These are phyloP conservation scores for Leccinum barrowsii DNA, from an alignment of 768 basidiomycete species.

Conservation along the genomic window DNA sequence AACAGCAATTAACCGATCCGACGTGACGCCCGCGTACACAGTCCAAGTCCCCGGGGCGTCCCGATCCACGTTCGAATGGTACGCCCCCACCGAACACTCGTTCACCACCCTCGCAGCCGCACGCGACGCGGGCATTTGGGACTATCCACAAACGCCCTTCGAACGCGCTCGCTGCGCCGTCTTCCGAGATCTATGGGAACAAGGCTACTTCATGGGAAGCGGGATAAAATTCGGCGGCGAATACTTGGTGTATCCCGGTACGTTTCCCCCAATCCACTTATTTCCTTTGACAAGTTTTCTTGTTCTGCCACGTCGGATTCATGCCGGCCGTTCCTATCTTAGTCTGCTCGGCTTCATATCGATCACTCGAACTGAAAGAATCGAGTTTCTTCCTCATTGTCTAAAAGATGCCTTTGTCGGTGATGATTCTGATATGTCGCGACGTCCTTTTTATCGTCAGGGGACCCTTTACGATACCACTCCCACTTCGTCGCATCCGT, in stretches of 20 bases:
- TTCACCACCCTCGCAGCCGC: constrained; percentile 61
- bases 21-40: constrained; percentile 35
- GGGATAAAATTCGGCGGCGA: constrained; percentile 96
- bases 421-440: constrained; percentile 5
- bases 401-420: too few relatives aligned
- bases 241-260: constrained; percentile 94
- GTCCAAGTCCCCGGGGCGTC: constrained; percentile 65
- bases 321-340: neutral
- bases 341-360: neutral
- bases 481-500: constrained; percentile 93
- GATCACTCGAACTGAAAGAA: neutral
- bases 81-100: constrained; percentile 39
- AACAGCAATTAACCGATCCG: neutral
- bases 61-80: constrained; percentile 65
- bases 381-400: neutral
- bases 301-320: neutral
- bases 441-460: constrained; percentile 37
- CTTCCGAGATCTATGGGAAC: constrained; percentile 76
- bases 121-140: constrained; percentile 68
- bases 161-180: constrained; percentile 78
- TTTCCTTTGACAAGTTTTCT: neutral
- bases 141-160: constrained; percentile 58
- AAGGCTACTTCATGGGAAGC: constrained; percentile 83
- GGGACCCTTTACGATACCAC: constrained; percentile 93
- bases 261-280: constrained; percentile 17